These are phyloP conservation scores for Coelastrella sp. DNA, from an alignment of 139 green algal genomes.

Conservation along the genomic window DNA sequence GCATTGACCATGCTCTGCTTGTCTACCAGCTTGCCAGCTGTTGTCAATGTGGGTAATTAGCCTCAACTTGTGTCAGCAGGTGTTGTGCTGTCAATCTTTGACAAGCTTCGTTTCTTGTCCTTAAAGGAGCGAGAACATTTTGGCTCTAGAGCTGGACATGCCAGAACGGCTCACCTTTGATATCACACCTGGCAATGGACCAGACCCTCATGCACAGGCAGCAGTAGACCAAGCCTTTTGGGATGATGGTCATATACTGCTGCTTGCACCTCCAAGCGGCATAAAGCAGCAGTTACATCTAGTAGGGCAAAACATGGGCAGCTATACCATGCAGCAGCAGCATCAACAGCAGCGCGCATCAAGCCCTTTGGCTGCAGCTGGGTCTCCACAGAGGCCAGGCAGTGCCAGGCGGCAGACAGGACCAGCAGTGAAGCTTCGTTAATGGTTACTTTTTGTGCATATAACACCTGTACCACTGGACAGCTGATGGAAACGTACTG, in stretches of 20 bases:
- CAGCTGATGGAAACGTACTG: too few relatives aligned
- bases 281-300: slow-evolving; percentile 28
- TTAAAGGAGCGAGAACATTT: slow-evolving; percentile 86
- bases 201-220: slow-evolving; percentile 65
- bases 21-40: too few relatives aligned
- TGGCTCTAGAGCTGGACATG: slow-evolving; percentile 82
- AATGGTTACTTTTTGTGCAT: background rate
- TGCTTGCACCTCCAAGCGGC: slow-evolving; percentile 51
- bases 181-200: slow-evolving; percentile 49
- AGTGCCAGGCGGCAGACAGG: slow-evolving; percentile 25
- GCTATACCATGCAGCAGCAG: slow-evolving; percentile 10
- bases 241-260: slow-evolving; percentile 67
- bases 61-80: too few relatives aligned
- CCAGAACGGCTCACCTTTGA: slow-evolving; percentile 79
- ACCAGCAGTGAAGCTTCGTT: background rate
- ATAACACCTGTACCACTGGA: too few relatives aligned
- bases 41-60: too few relatives aligned
- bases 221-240: slow-evolving; percentile 69
- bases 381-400: background rate
- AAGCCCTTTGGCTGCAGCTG: background rate
- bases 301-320: background rate
- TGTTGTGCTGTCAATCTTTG: background rate
- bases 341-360: background rate
- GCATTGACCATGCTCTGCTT: background rate
- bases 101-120: background rate